Evolutionary conservation across 495 filamentous ascomycete genomes (phyloP).

Genomic region (Penicilliopsis zonata): DNA sequence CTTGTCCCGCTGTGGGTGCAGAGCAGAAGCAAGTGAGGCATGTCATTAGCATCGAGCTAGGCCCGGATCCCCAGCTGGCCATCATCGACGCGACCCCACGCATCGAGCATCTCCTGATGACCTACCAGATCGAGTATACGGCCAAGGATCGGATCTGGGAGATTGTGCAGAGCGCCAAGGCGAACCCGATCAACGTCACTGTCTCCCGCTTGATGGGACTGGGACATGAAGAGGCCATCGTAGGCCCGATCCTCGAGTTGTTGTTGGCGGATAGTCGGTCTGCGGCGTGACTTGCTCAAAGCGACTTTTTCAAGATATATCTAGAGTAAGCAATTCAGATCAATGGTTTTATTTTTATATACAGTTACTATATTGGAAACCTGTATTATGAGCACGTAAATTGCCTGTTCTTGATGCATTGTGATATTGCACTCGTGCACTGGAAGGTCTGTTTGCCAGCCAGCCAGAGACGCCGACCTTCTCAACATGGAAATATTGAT

Average conservation of each 20-base stretch:
- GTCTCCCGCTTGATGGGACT: constrained; percentile 20
- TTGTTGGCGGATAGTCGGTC: constrained; percentile 26
- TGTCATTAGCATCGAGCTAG: constrained; percentile 16
- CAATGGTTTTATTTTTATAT: too few species aligned
- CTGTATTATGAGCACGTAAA: too few species aligned
- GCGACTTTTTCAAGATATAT: too few species aligned
- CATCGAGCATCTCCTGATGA: constrained; percentile 20
- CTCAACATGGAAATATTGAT: too few species aligned
- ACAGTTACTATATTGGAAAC: too few species aligned
- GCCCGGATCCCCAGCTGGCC: constrained; percentile 19
- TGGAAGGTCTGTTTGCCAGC: too few species aligned
- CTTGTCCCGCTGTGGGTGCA: constrained; percentile 5
- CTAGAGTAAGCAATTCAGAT: too few species aligned
- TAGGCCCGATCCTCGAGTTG: constrained; percentile 30
- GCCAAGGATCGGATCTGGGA: constrained; percentile 29
- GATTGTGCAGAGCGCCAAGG: constrained; percentile 8
- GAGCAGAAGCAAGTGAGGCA: constrained; percentile 2
- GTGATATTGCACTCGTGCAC: too few species aligned
- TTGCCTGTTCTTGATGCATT: too few species aligned
- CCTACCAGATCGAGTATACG: constrained; percentile 28
- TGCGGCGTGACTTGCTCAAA: too few species aligned
- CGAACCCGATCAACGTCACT: constrained; percentile 9
- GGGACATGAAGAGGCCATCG: constrained; percentile 17
- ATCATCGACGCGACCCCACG: constrained; percentile 12
- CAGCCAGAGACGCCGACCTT: too few species aligned